phyloP scores from a whole-genome alignment of 2,329 filamentous ascomycete genomes.

The Colletotrichum costaricense region DNA sequence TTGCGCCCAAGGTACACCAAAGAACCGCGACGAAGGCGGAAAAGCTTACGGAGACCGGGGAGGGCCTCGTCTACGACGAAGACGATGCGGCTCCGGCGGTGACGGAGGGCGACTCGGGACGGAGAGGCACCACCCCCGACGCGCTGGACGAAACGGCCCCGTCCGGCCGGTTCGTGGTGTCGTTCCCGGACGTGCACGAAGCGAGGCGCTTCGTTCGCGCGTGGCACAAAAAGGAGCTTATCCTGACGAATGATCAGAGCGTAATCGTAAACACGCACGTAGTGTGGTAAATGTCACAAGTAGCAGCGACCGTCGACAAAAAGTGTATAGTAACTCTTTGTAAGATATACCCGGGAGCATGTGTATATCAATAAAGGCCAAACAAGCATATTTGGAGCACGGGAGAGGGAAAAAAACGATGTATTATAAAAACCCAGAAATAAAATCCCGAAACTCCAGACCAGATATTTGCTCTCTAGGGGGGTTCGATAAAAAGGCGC shows the following conservation, averaged over 20 bases:
- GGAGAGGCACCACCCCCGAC: background rate
- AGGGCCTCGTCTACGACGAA: background rate
- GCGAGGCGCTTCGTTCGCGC: conserved; percentile 53
- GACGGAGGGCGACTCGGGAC: background rate
- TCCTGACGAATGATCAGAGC: background rate
- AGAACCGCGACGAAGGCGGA: background rate
- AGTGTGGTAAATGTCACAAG: conserved; percentile 20
- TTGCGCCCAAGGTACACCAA: conserved; percentile 21
- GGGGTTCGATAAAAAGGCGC: conserved; percentile 37
- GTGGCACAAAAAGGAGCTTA: conserved; percentile 51
- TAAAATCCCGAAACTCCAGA: conserved; percentile 60
- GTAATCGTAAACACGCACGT: conserved; percentile 27
- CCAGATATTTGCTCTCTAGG: conserved; percentile 55
- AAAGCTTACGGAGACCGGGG: background rate
- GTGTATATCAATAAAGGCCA: background rate
- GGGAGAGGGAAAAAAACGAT: conserved; percentile 26
- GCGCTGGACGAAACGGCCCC: conserved; percentile 15
- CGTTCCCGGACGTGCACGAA: conserved; percentile 43
- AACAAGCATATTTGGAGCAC: background rate
- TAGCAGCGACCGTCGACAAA: background rate
- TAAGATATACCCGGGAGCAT: background rate
- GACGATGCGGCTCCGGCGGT: conserved; percentile 11
- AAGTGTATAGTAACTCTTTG: background rate
- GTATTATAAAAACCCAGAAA: conserved; percentile 55
- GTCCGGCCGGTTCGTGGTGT: conserved; percentile 46